These are phyloP conservation scores for Intubia oerlemansii DNA, from an alignment of 2,329 filamentous ascomycete genomes.

Conservation along the genomic window DNA sequence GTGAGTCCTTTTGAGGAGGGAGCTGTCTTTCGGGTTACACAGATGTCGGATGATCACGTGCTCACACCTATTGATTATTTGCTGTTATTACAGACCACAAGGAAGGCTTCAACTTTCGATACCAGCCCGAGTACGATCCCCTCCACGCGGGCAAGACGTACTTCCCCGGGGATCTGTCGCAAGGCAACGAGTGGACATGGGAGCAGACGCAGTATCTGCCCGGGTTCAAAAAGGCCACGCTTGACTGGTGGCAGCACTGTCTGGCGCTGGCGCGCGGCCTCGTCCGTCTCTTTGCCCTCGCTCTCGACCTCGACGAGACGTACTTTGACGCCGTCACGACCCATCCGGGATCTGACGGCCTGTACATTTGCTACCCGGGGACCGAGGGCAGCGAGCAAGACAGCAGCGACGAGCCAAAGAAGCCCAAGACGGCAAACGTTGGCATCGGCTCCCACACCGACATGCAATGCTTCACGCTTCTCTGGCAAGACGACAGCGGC, in stretches of 20 bases:
- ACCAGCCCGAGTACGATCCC: conserved; percentile 8
- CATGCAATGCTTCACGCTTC: conserved; percentile 15
- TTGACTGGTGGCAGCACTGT: conserved; percentile 10
- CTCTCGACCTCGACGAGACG: conserved; percentile 8
- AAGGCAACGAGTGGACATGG: conserved; percentile 10
- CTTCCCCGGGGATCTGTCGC: not conserved
- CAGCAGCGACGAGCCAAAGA: not conserved
- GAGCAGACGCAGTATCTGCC: conserved; percentile 8
- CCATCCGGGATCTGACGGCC: conserved; percentile 13
- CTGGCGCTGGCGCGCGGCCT: conserved; percentile 8
- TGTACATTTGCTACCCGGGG: conserved; percentile 10
- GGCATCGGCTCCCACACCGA: conserved; percentile 25
- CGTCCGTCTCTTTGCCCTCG: conserved; percentile 9
- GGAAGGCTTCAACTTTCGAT: conserved; percentile 10
- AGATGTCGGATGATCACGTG: too few species aligned
- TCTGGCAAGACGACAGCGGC: conserved; percentile 7
- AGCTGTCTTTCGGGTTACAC: too few species aligned
- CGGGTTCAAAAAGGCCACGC: conserved; percentile 8
- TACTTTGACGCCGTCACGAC: conserved; percentile 20
- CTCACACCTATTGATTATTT: not conserved
- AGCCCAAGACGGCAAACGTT: too few species aligned
- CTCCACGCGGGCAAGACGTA: conserved; percentile 2
- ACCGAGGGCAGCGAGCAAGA: conserved; percentile 1
- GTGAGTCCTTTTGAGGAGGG: too few species aligned
- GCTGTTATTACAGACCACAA: conserved; percentile 7